A percentile compares a stretch with the other conserved stretches of the same genome.
phyloP scores from a whole-genome alignment of 2,329 filamentous ascomycete species.

The Alternaria sp. region DNA sequence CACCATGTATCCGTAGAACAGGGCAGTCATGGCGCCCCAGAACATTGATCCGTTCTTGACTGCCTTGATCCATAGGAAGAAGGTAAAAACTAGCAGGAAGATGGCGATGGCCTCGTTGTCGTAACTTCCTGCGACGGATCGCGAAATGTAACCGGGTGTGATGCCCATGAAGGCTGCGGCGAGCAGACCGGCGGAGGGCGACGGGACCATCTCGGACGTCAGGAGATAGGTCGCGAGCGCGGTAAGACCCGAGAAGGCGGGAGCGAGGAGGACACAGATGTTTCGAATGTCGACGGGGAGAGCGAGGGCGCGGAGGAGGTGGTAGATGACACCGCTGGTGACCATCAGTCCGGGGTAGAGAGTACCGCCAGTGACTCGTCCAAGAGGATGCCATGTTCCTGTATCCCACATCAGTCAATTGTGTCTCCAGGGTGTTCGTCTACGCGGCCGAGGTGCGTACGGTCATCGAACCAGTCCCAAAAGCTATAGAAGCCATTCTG shows the following conservation, averaged over 20 bases:
- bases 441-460: slow-evolving; percentile 59
- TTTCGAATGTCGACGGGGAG: slow-evolving; percentile 98
- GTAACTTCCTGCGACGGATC: slow-evolving; percentile 97
- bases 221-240: slow-evolving; percentile 93
- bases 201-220: slow-evolving; percentile 97
- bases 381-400: slow-evolving; percentile 98
- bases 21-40: slow-evolving; percentile 91
- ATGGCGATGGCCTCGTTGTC: slow-evolving; percentile 99
- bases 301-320: slow-evolving; percentile 85
- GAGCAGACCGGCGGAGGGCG: slow-evolving; percentile 90
- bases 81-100: slow-evolving; percentile 97
- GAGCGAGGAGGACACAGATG: slow-evolving; percentile 95
- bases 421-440: slow-evolving; percentile 5
- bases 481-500: slow-evolving; percentile 98
- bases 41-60: slow-evolving; percentile 95
- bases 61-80: slow-evolving; percentile 99
- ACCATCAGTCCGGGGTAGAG: slow-evolving; percentile 99
- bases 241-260: slow-evolving; percentile 91
- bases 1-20: slow-evolving; percentile 99
- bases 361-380: slow-evolving; percentile 97
- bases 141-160: slow-evolving; percentile 94
- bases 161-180: slow-evolving; percentile 98
- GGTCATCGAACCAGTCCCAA: slow-evolving; percentile 99
- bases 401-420: slow-evolving; percentile 29
- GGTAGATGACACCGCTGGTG: slow-evolving; percentile 96